Evolutionary conservation across 176 grass and related monocot genomes (phyloP).

Genomic region (Eleusine coracana): DNA sequence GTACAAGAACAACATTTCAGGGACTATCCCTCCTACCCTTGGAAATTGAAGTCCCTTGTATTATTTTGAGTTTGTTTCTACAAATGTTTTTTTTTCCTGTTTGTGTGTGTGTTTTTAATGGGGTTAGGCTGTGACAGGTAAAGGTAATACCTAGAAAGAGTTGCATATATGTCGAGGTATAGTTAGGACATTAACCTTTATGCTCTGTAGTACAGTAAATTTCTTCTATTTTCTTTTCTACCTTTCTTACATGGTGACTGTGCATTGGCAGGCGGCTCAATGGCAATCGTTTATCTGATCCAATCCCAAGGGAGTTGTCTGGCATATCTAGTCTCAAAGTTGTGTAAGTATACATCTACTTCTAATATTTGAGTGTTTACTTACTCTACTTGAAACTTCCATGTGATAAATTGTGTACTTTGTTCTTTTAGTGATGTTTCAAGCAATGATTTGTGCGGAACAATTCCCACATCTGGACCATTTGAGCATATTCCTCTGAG

Average conservation of each 20-base stretch:
- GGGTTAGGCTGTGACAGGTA: background rate
- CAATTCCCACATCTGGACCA: constrained; percentile 88
- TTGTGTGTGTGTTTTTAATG: background rate
- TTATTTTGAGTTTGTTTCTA: constrained; percentile 79
- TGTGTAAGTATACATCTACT: constrained; percentile 74
- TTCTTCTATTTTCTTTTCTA: background rate
- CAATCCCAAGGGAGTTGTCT: constrained; percentile 85
- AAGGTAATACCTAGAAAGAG: background rate
- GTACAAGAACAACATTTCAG: constrained; percentile 94
- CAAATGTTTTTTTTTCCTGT: constrained; percentile 1
- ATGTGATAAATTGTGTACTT: constrained; percentile 30
- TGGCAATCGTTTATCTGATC: constrained; percentile 80
- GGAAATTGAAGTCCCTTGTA: constrained; percentile 88
- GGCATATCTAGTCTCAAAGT: constrained; percentile 84
- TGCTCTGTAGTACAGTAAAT: background rate
- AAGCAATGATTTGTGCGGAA: constrained; percentile 85
- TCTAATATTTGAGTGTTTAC: constrained; percentile 12
- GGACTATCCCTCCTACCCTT: constrained; percentile 71
- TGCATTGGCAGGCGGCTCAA: constrained; percentile 77
- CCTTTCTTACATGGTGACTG: constrained; percentile 25
- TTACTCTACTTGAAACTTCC: background rate
- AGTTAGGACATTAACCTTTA: background rate
- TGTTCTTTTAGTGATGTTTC: constrained; percentile 83
- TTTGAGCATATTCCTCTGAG: constrained; percentile 88
- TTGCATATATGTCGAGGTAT: background rate